Evolutionary conservation across 2,329 filamentous ascomycete species (phyloP).

Genomic region (Paecilomyces variotii): DNA sequence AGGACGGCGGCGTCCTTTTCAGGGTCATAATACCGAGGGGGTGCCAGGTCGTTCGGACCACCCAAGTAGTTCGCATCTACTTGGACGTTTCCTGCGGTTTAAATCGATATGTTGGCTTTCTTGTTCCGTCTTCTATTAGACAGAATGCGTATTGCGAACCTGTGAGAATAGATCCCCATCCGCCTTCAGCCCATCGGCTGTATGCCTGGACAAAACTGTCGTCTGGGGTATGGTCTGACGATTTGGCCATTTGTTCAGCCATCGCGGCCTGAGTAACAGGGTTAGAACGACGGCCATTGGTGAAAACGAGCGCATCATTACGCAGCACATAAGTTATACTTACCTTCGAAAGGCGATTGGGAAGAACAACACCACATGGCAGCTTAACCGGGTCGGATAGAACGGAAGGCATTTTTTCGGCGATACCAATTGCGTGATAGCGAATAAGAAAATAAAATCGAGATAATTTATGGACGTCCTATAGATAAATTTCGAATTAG

Average conservation of each 20-base stretch:
- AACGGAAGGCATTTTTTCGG: slow-evolving; percentile 1
- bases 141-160: not conserved
- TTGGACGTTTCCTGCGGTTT: slow-evolving; percentile 30
- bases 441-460: not conserved
- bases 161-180: not conserved
- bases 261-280: slow-evolving; percentile 35
- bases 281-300: not conserved
- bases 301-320: not conserved
- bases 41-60: slow-evolving; percentile 20
- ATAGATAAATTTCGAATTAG: no score
- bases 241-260: slow-evolving; percentile 40
- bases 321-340: not conserved
- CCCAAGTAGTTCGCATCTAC: slow-evolving; percentile 38
- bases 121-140: no score
- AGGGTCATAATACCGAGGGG: not conserved
- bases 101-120: no score
- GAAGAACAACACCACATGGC: slow-evolving; percentile 48
- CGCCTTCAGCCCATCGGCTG: not conserved
- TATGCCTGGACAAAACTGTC: slow-evolving; percentile 31
- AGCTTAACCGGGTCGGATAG: slow-evolving; percentile 41
- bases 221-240: slow-evolving; percentile 38
- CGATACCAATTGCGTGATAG: not conserved
- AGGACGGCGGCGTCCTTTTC: slow-evolving; percentile 7
- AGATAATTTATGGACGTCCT: not conserved
- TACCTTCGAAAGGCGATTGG: slow-evolving; percentile 46